Percentiles rank a stretch among this genome's conserved stretches.
phyloP scores from a whole-genome alignment of 2,329 filamentous ascomycete species.

The Nigrospora oryzae region DNA sequence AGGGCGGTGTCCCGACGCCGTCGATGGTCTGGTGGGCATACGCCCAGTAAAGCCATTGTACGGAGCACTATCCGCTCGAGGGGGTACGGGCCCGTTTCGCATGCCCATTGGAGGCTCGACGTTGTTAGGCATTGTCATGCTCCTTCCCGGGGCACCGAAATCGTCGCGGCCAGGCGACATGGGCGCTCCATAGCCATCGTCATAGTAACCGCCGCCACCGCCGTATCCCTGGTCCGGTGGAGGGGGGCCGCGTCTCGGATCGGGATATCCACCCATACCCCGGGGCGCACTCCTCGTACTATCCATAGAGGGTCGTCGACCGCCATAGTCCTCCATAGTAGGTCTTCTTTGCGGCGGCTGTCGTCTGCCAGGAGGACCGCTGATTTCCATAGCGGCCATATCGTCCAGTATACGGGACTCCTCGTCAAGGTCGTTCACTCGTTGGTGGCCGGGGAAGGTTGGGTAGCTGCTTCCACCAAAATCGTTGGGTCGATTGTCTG shows the following conservation, averaged over 20 bases:
- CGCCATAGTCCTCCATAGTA: conserved; percentile 24
- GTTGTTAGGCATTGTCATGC: conserved; percentile 52
- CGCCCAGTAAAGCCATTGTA: conserved; percentile 36
- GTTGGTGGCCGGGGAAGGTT: conserved; percentile 29
- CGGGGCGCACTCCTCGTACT: conserved; percentile 24
- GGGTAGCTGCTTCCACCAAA: conserved; percentile 31
- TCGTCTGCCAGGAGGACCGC: conserved; percentile 17
- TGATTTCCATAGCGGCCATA: conserved; percentile 32
- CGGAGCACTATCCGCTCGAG: conserved; percentile 34
- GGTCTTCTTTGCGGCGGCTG: conserved; percentile 23
- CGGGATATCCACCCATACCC: conserved; percentile 22
- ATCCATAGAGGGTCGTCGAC: conserved; percentile 21
- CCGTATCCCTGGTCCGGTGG: conserved; percentile 22
- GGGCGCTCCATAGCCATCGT: conserved; percentile 20
- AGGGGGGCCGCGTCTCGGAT: conserved; percentile 23
- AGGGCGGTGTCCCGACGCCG: conserved; percentile 42
- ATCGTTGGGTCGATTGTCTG: conserved; percentile 18
- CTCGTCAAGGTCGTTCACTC: conserved; percentile 28
- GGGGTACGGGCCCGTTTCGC: conserved; percentile 22
- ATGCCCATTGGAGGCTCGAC: conserved; percentile 29
- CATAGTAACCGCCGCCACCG: conserved; percentile 25
- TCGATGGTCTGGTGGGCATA: conserved; percentile 45
- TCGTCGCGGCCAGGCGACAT: conserved; percentile 27
- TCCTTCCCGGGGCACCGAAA: conserved; percentile 46
- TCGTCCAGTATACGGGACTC: conserved; percentile 30